Conservation (phyloP, 345 rosid genomes). For the Erodium maritimum region DNA sequence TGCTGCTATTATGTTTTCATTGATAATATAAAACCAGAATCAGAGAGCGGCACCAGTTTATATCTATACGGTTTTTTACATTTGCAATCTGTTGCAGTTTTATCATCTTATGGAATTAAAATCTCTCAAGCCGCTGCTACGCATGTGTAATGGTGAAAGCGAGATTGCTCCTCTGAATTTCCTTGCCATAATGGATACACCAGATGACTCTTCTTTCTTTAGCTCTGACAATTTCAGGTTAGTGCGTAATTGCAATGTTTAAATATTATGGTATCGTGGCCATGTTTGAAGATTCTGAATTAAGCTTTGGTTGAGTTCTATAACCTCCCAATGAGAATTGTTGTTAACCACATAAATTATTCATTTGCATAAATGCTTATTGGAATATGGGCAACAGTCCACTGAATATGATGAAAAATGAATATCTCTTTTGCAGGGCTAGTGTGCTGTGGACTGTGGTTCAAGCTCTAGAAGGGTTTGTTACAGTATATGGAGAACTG, state of each 20-base stretch:
- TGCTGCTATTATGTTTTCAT: not conserved
- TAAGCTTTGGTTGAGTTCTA: too few relatives aligned
- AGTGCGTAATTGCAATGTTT: not conserved
- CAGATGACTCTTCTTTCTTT: constrained; percentile 53
- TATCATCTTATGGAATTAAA: constrained; percentile 50
- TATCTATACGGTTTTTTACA: not conserved
- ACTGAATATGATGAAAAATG: not conserved
- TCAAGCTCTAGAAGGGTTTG: constrained; percentile 63
- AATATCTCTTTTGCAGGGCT: constrained; percentile 33
- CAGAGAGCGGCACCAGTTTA: not conserved
- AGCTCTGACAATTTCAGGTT: constrained; percentile 76
- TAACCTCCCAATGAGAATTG: too few relatives aligned
- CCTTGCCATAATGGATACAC: constrained; percentile 43
- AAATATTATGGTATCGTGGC: not conserved
- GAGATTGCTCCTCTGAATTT: constrained; percentile 62
- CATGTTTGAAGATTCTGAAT: not conserved
- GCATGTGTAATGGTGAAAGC: constrained; percentile 20
- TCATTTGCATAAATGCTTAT: too few relatives aligned
- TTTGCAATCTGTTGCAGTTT: constrained; percentile 33
- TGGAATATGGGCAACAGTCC: not conserved
- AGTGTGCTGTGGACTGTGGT: constrained; percentile 39
- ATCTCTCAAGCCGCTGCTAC: constrained; percentile 44
- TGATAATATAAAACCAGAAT: not conserved
- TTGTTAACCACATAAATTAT: too few relatives aligned
- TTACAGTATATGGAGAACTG: constrained; percentile 36